Base-by-base conservation (phyloP, 1,284 basidiomycete genomes). In the Trichosporon ovoides region DNA sequence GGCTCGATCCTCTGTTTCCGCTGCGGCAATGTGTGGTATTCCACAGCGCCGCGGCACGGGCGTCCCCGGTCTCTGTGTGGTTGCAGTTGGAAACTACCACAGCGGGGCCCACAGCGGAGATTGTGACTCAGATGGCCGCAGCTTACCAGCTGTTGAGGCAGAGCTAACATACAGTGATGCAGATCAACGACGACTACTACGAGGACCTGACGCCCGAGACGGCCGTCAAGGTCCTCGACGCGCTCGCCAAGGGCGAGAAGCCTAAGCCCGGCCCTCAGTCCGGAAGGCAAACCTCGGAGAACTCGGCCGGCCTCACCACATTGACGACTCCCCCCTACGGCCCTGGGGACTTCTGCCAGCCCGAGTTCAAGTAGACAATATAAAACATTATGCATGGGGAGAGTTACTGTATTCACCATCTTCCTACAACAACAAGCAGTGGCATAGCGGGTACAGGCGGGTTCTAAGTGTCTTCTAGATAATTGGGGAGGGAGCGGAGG, bases 151-250 rank as follows among this genome's bases (percentile, higher is more conserved):
- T n/a, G n/a, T n/a, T n/a, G n/a, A n/a, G n/a, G n/a, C n/a, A n/a
- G n/a, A n/a, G n/a, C 63, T 59, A 43, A 58, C 58, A n/a, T 36
- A 7, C 52, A 78, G 75, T 98, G 95, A 82, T 98, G 77, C 93
- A 89, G 67, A 84, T 98, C 73, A 89, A 89, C 54, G 96, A 98
- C 73, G 92, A 97, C 76, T 99, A 90, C 81, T 98, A 94, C 77
- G 95, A 99, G 86, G 95, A 99, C 75, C 82, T 99, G 56, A 98
- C 94, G n/a, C 84, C 90, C 2, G 85, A 88, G 69, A 86, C 89
- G 11, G 95, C 93, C 22, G 87, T 87, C 80, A 88, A 88, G 76
- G 82, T 98, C 43, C 80, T 99, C 55, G 86, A 92, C 61, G 87
- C 87, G 2, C 87, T 99, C 71, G 81, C 85, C 34, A 87, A 85